Percentiles rank a stretch among this genome's conserved stretches.
These are phyloP conservation scores for Fusarium sterilihyphosum DNA, from an alignment of 2,329 filamentous ascomycete species.

Conservation along the genomic window DNA sequence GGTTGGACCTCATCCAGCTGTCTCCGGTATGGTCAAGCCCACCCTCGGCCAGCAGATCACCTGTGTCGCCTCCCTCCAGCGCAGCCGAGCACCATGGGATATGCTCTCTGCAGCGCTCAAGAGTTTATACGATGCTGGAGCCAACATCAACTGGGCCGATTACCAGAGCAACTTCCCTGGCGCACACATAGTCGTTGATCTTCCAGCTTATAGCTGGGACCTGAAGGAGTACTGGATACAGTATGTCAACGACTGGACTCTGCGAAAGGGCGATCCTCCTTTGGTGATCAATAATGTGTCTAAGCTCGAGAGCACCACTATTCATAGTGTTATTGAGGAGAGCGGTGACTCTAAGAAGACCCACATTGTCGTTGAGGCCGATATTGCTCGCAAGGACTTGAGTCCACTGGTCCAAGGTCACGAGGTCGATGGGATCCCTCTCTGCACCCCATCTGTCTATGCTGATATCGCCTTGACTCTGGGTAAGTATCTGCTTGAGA, in stretches of 20 bases:
- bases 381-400: conserved; percentile 32
- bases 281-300: conserved; percentile 17
- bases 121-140: conserved; percentile 18
- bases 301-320: conserved; percentile 29
- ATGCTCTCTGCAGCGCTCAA: conserved; percentile 16
- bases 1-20: conserved; percentile 33
- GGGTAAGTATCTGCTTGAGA: conserved; percentile 21
- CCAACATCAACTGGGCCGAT: conserved; percentile 34
- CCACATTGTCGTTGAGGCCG: conserved; percentile 29
- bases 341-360: conserved; percentile 21
- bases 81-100: conserved; percentile 14
- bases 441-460: conserved; percentile 32
- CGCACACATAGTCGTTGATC: conserved; percentile 57
- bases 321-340: conserved; percentile 31
- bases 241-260: conserved; percentile 74
- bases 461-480: conserved; percentile 33
- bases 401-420: conserved; percentile 31
- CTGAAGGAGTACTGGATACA: conserved; percentile 76
- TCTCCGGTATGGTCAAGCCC: conserved; percentile 32
- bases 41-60: conserved; percentile 21
- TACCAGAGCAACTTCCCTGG: conserved; percentile 43
- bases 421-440: conserved; percentile 33
- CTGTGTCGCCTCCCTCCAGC: conserved; percentile 26
- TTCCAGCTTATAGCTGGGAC: conserved; percentile 78
- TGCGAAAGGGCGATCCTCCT: conserved; percentile 66